A percentile compares a stretch with the other conserved stretches of the same genome.
Conservation (phyloP, 1,284 basidiomycete species). For the Ceraceosorus guamensis region DNA sequence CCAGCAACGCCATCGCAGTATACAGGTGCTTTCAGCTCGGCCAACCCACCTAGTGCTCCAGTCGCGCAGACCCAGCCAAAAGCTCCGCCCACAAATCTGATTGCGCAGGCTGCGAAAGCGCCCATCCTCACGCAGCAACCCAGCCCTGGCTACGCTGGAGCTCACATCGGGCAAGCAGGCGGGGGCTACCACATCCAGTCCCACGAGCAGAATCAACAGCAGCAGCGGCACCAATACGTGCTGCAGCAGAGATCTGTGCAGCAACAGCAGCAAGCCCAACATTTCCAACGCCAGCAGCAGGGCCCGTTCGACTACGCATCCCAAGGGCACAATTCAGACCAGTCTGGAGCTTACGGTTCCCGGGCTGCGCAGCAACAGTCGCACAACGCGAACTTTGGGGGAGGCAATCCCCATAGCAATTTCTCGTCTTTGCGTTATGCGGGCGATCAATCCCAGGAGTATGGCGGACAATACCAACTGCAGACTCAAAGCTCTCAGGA, state of each 20-base stretch:
- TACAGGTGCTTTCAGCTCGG: slow-evolving; percentile 41
- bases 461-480: neutral
- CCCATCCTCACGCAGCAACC: neutral
- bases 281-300: slow-evolving; percentile 13
- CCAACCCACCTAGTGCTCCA: slow-evolving; percentile 20
- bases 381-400: neutral
- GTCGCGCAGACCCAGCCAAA: neutral
- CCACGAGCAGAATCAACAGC: slow-evolving; percentile 7
- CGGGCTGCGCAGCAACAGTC: no score
- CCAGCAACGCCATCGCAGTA: slow-evolving; percentile 44
- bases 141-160: neutral
- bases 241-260: slow-evolving; percentile 8
- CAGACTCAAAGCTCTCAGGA: neutral
- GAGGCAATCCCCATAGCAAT: neutral
- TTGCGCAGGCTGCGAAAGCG: neutral
- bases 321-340: slow-evolving; percentile 2
- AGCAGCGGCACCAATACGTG: slow-evolving; percentile 10
- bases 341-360: neutral
- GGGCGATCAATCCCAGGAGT: neutral
- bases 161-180: neutral
- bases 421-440: neutral
- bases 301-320: slow-evolving; percentile 12
- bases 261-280: slow-evolving; percentile 5
- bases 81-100: neutral
- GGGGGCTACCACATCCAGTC: slow-evolving; percentile 1